Evolutionary conservation across 2,329 filamentous ascomycete genomes (phyloP), one percentile per base, ranked within the genome.

Genomic region (Aspergillus phoenicis): DNA sequence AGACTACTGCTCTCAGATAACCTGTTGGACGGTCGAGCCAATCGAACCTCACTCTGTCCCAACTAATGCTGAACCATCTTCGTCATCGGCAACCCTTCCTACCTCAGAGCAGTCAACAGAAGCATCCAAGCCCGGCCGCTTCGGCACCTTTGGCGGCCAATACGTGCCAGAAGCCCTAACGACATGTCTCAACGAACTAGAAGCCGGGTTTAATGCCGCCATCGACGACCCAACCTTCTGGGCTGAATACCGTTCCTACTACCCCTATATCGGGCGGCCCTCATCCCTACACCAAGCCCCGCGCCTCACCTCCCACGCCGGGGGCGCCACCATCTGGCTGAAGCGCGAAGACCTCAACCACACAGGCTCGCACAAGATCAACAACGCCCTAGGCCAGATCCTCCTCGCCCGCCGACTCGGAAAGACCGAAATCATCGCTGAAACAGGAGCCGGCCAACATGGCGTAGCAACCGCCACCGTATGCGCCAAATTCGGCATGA

Each of bases 301-400:
- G 64, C 87, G 93, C 45, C 81, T 98, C 62, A 97, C 93, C 0
- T 88, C 93, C 73, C 81, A 93, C 72, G 93, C 91, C 43, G 91
- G 91, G 26, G 95, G 94, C 59, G 94, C 94, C 39, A 95, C 91
- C 70, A 96, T 99, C 81, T 99, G 94, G 89, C 81, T 99, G 64
- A 98, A 98, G 84, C 87, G 95, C 68, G 95, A 98, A 78, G 94
- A 98, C 74, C 81, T 98, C 61, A 98, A 98, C 78, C 94, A 97
- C 74, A 97, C 94, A 5, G 95, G 94, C 65, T 94, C 90, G 62
- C 94, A 98, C 84, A 98, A 98, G 85, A 97, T 98, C 83, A 98
- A 98, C 82, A 98, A 98, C 70, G 93, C 94, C 0, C 82, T 98
- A 1, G 95, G 95, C 1, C 95, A 98, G 76, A 87, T 97, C 52